Conservation (phyloP, 2,329 filamentous ascomycete genomes). For the Venturia nashicola region DNA sequence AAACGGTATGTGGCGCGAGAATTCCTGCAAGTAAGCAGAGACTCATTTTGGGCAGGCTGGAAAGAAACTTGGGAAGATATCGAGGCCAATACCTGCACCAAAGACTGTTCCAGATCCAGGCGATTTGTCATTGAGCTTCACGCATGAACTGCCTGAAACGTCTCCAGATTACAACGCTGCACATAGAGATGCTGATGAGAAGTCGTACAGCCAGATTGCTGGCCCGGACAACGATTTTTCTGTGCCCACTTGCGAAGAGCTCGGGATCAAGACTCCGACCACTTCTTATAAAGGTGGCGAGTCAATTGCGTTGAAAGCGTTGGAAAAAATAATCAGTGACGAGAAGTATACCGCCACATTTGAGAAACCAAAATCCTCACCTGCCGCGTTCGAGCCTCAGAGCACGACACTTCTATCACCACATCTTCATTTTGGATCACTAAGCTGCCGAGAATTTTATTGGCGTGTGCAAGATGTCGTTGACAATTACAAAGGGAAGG, state of each 20-base stretch:
- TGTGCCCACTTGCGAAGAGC: constrained; percentile 57
- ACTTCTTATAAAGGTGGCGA: constrained; percentile 63
- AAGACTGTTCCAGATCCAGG: constrained; percentile 51
- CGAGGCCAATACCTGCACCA: constrained; percentile 49
- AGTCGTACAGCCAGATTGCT: constrained; percentile 47
- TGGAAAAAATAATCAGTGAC: constrained; percentile 48
- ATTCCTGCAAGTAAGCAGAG: constrained; percentile 4
- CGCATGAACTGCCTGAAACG: constrained; percentile 39
- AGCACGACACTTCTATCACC: constrained; percentile 63
- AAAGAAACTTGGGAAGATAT: constrained; percentile 48
- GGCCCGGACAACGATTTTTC: constrained; percentile 58
- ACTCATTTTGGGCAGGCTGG: constrained; percentile 30
- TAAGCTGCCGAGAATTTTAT: constrained; percentile 61
- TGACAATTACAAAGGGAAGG: constrained; percentile 39
- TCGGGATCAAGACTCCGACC: constrained; percentile 53
- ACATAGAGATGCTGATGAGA: constrained; percentile 41
- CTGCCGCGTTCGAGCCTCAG: constrained; percentile 60
- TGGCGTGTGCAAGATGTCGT: constrained; percentile 56
- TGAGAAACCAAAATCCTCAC: constrained; percentile 63
- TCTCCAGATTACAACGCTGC: constrained; percentile 45
- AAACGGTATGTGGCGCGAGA: constrained; percentile 18
- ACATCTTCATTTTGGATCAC: constrained; percentile 60
- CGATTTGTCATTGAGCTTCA: constrained; percentile 45
- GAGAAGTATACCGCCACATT: constrained; percentile 60
- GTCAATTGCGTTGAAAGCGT: constrained; percentile 44